Conservation (phyloP, 1,284 basidiomycete genomes). For the Cutaneotrichosporon mucoides region DNA sequence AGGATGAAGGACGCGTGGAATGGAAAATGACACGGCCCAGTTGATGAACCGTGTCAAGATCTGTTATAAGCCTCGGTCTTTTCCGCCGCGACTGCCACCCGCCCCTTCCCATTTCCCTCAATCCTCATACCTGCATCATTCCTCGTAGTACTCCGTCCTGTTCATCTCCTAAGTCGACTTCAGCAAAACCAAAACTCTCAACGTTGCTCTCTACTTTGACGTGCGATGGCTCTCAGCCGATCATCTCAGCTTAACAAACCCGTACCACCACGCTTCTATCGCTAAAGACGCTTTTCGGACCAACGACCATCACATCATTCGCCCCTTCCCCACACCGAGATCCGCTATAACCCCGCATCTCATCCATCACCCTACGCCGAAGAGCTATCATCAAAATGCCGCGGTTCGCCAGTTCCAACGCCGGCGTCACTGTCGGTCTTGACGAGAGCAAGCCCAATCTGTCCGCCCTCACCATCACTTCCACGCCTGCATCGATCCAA, state of each 20-base stretch:
- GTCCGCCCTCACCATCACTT: too few species aligned
- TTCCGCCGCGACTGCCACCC: neutral
- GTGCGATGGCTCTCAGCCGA: neutral
- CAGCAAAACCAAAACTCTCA: neutral
- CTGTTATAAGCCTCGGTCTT: neutral
- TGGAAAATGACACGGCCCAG: neutral
- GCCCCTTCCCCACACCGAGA: too few species aligned
- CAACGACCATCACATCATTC: neutral
- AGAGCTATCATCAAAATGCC: too few species aligned
- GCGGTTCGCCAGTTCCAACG: too few species aligned
- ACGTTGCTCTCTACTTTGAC: too few species aligned
- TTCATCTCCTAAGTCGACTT: too few species aligned
- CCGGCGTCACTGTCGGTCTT: too few species aligned
- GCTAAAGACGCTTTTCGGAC: neutral
- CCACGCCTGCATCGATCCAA: too few species aligned
- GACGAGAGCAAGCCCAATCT: too few species aligned
- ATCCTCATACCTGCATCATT: neutral
- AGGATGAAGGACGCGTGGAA: neutral
- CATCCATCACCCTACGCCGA: too few species aligned
- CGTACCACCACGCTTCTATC: neutral
- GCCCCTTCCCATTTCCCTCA: neutral
- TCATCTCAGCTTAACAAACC: slow-evolving; percentile 1
- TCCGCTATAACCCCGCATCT: too few species aligned
- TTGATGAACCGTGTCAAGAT: neutral
- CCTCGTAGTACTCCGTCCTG: too few species aligned